Evolutionary conservation across 306 rosid species (phyloP).

Genomic region (Cicer judaicum): DNA sequence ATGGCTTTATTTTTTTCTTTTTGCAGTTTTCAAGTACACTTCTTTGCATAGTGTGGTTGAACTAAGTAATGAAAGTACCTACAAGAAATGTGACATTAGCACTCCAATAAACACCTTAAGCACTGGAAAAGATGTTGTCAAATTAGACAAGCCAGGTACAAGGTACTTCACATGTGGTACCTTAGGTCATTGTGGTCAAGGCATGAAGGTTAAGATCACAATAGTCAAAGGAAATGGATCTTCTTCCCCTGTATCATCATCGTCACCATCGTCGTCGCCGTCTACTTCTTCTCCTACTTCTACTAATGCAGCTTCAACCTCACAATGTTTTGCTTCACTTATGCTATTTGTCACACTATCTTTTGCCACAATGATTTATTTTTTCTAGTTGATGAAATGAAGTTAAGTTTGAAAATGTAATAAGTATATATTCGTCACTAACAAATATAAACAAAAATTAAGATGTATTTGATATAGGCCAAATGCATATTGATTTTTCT

Average conservation of each 20-base stretch:
- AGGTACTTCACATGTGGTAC: slow-evolving; percentile 63
- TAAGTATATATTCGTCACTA: background rate
- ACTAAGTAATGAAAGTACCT: slow-evolving; percentile 59
- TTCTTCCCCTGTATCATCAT: slow-evolving; percentile 55
- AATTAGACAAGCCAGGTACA: slow-evolving; percentile 50
- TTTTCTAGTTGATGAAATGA: slow-evolving; percentile 38
- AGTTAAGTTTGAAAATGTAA: background rate
- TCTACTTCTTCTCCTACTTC: slow-evolving; percentile 49
- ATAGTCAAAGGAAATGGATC: slow-evolving; percentile 53
- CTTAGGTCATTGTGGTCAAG: slow-evolving; percentile 74
- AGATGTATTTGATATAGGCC: too few relatives aligned
- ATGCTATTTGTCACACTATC: slow-evolving; percentile 39
- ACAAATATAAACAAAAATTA: too few relatives aligned
- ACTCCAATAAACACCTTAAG: slow-evolving; percentile 58
- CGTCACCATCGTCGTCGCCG: slow-evolving; percentile 39
- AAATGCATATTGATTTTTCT: too few relatives aligned
- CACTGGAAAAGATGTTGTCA: slow-evolving; percentile 58
- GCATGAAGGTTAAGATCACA: slow-evolving; percentile 82
- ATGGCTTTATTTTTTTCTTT: background rate
- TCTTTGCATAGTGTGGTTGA: slow-evolving; percentile 55
- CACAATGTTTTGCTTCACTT: slow-evolving; percentile 42
- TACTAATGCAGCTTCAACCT: slow-evolving; percentile 41
- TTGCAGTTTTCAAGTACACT: slow-evolving; percentile 80
- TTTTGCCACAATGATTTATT: slow-evolving; percentile 25
- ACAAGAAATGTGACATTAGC: slow-evolving; percentile 70